These are phyloP conservation scores for Zizania palustris DNA, from an alignment of 202 grass and related monocot genomes.

Conservation along the genomic window DNA sequence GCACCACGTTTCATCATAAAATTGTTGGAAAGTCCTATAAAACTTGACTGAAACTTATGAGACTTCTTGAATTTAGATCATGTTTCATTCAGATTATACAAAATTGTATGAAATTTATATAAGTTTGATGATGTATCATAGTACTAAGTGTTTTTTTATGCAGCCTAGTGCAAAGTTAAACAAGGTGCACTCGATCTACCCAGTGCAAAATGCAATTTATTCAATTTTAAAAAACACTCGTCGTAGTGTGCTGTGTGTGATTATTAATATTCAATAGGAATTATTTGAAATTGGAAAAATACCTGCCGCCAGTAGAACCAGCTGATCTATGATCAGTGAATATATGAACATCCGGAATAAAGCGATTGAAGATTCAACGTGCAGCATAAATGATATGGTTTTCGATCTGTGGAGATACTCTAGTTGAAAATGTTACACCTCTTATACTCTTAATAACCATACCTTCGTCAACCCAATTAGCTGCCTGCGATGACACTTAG, in stretches of 20 bases:
- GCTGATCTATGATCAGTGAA: slow-evolving; percentile 78
- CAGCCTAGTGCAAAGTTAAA: too few relatives aligned
- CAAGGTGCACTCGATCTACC: too few relatives aligned
- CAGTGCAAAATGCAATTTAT: too few relatives aligned
- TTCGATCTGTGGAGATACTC: slow-evolving; percentile 71
- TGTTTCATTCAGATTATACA: too few relatives aligned
- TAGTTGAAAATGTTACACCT: slow-evolving; percentile 79
- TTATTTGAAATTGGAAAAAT: slow-evolving; percentile 26
- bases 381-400: slow-evolving; percentile 75
- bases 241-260: not conserved
- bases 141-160: too few relatives aligned
- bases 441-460: slow-evolving; percentile 99
- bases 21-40: too few relatives aligned
- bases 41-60: too few relatives aligned
- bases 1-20: too few relatives aligned
- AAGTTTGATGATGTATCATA: too few relatives aligned
- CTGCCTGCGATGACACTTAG: slow-evolving; percentile 47
- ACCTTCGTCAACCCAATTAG: slow-evolving; percentile 86
- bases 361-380: slow-evolving; percentile 82
- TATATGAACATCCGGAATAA: slow-evolving; percentile 96
- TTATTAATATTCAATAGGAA: slow-evolving; percentile 19
- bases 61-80: too few relatives aligned
- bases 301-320: slow-evolving; percentile 70
- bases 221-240: not conserved
- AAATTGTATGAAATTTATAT: too few relatives aligned